Evolutionary conservation across 164 flowering plant species (phyloP), one percentile per base, ranked within the genome.

Genomic region (Liriodendron chinense): DNA sequence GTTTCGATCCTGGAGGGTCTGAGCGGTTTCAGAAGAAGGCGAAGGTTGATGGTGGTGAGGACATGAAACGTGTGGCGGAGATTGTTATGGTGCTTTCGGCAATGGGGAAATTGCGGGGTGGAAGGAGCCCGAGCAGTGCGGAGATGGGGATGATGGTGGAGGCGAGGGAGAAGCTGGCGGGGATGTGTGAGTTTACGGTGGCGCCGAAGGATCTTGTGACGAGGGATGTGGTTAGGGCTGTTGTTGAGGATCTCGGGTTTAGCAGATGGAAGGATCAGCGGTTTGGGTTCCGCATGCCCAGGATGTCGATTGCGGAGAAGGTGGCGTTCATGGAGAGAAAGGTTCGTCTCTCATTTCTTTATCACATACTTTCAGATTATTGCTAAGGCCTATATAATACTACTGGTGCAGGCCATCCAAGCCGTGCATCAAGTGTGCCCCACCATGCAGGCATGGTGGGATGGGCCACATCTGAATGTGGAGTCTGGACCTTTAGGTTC

Each of bases 201-300:
- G 78, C 90, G 22, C 99, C 98, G 0, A 85, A 78, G 84, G 98
- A 96, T 79, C 81, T 96, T 68, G 78, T 92, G 20, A 80, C 85
- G 0, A 84, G 78, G 63, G 96, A 90, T 61, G 91, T 85, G 1
- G 78, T 89, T 80, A 87, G 80, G 70, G 83, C 78, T 59, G 75
- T 91, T 25, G 86, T 89, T 74, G 97, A 94, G 71, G 99, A 96
- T 85, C 85, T 96, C 74, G 99, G 98, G 70, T 78, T 93, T 28
- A 83, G 79, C 79, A 89, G 77, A 80, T 12, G 77, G 62, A 87
- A 75, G 79, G 94, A 94, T 20, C 90, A 84, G 82, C 86, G 83
- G 77, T 74, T 83, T 70, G 95, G 92, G 80, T 83, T 85, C 79
- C 82, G 86, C 24, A 84, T 86, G 34, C 85, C 89, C 0, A 89